These are phyloP conservation scores for Eimeria brunetti DNA, from an alignment of 169 alveolate species.

Conservation along the genomic window DNA sequence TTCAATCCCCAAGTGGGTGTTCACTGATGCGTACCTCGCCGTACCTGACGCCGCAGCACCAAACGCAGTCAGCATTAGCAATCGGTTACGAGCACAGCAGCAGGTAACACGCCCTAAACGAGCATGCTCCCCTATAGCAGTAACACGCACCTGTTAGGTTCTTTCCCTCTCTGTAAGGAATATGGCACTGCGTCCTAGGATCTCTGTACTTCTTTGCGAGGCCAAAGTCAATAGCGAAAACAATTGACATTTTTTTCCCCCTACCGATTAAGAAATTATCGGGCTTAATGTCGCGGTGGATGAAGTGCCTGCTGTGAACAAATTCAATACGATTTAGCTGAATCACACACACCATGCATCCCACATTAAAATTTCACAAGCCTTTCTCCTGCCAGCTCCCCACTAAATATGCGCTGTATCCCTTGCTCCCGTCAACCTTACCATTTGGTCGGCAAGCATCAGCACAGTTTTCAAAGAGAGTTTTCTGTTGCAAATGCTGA, in stretches of 20 bases:
- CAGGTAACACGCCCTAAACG: neutral
- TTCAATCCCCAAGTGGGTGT: conserved; percentile 98
- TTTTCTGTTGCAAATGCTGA: conserved; percentile 95
- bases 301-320: conserved; percentile 96
- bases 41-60: conserved; percentile 90
- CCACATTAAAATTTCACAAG: neutral
- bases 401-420: neutral
- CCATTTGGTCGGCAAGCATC: conserved; percentile 90
- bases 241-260: conserved; percentile 89
- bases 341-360: neutral
- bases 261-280: conserved; percentile 97
- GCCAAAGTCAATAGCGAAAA: conserved; percentile 97
- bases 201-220: conserved; percentile 98
- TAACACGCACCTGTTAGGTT: conserved; percentile 95
- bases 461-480: conserved; percentile 93
- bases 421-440: conserved; percentile 11
- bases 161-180: conserved; percentile 98
- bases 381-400: neutral
- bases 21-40: conserved; percentile 98
- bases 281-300: conserved; percentile 99
- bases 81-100: neutral
- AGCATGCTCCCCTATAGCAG: neutral
- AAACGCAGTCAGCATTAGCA: neutral
- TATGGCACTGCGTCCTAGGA: conserved; percentile 97
- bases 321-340: conserved; percentile 95